Conservation (phyloP, 768 basidiomycete species). For the Rhizopogon rudus region DNA sequence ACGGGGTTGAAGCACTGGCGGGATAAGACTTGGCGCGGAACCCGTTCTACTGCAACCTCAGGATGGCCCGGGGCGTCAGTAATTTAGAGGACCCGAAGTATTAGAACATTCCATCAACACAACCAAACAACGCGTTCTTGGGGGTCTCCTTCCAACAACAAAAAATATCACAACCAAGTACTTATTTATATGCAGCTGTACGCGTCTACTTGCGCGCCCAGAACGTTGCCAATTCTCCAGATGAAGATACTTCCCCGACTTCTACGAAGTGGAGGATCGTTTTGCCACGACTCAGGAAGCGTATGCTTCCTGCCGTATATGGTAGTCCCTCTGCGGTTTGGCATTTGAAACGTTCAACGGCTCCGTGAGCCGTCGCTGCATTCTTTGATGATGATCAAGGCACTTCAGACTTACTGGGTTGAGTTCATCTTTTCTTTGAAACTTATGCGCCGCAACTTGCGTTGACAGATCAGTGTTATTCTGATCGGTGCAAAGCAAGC, state of each 20-base stretch:
- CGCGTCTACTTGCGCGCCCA: background rate
- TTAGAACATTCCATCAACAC: constrained; percentile 12
- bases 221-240: background rate
- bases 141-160: background rate
- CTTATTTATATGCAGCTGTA: too few relatives aligned
- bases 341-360: background rate
- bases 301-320: background rate
- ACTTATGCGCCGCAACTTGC: background rate
- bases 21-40: constrained; percentile 3
- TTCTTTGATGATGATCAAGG: background rate
- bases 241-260: background rate
- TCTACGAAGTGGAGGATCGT: background rate
- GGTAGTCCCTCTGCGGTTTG: too few relatives aligned
- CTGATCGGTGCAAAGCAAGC: background rate
- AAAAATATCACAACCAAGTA: background rate
- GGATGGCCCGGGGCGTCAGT: background rate
- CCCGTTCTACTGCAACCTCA: constrained; percentile 16
- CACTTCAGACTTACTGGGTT: background rate
- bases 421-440: background rate
- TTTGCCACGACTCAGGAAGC: too few relatives aligned
- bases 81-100: background rate
- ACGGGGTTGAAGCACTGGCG: constrained; percentile 16
- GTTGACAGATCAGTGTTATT: background rate
- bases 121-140: constrained; percentile 17
- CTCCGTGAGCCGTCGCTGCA: background rate